phyloP scores from a whole-genome alignment of 2,329 filamentous ascomycete species.

The Aureobasidium pullulans region DNA sequence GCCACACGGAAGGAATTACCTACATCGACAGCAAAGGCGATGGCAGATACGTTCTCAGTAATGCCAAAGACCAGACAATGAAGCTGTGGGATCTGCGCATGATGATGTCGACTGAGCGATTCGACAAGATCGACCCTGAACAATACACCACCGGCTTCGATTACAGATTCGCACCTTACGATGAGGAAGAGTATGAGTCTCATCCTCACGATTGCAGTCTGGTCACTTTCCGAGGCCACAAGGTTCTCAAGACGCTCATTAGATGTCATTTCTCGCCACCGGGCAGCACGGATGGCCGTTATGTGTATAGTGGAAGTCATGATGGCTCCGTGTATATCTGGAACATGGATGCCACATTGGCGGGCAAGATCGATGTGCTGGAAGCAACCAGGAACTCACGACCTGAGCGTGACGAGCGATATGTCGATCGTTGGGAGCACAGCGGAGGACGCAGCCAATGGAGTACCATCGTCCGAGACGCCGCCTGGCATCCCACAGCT shows the following conservation, averaged over 20 bases:
- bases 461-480: conserved; percentile 78
- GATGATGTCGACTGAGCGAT: conserved; percentile 68
- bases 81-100: conserved; percentile 94
- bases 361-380: conserved; percentile 69
- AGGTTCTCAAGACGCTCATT: conserved; percentile 82
- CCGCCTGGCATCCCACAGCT: conserved; percentile 81
- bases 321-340: conserved; percentile 88
- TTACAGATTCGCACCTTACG: conserved; percentile 63
- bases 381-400: conserved; percentile 59
- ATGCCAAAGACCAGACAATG: conserved; percentile 94
- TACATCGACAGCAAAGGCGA: conserved; percentile 79
- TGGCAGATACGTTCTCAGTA: conserved; percentile 81
- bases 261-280: conserved; percentile 92
- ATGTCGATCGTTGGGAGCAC: conserved; percentile 50
- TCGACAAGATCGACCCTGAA: conserved; percentile 49
- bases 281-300: conserved; percentile 76
- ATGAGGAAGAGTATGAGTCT: conserved; percentile 58
- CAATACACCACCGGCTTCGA: conserved; percentile 60
- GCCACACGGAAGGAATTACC: conserved; percentile 58
- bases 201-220: conserved; percentile 84
- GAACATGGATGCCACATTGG: conserved; percentile 84
- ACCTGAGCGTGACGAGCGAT: conserved; percentile 45
- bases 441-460: conserved; percentile 53
- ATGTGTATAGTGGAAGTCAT: conserved; percentile 86
- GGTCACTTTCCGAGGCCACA: conserved; percentile 88